Base-by-base conservation (phyloP, 1,284 basidiomycete species). In the Papiliotrema nemorosa region DNA sequence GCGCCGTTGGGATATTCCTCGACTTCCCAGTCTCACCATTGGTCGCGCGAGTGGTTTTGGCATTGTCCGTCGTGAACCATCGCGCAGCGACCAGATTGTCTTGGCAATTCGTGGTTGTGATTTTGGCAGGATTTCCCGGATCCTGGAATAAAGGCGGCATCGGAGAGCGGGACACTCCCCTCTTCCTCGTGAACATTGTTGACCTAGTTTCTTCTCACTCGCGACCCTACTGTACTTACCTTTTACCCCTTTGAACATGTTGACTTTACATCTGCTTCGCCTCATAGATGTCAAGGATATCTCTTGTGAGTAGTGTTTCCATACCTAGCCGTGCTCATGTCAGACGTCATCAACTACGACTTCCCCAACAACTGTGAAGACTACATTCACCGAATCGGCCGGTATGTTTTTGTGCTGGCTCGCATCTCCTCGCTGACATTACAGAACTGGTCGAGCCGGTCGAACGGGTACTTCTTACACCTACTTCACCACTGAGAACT, bases 401-500 rank as follows among this genome's bases (percentile, higher is more conserved):
- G 79, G 70, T 33, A 22, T 24, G 29, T 33, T 33, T 3, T 13
- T 42, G 13, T 22, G 5, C 21, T 10, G 18, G 21, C 13, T 6
- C 20, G 40, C 10, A 14, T 6, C 20, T 26, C 12, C 18, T 5
- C 10, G 27, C 27, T 45, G 29, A 45, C 31, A 42, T 24, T 33
- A 9, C 31, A 45, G 48, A 43, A 81, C 80, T 33, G 80, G 80
- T 60, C 79, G 80, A 71, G 80, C 79, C 27, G 80, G 80, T 47
- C 63, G 67, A 45, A 79, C 67, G 52, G 90, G 91, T 62, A 88
- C 85, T 31, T 90, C 92, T 4, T 96, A 89, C 78, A 97, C 92
- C 12, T 97, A 94, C 81, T 94, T 98, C 78, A 93, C 89, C 49
- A 87, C 87, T 46, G 90, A 96, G 68, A 97, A 94, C 76, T 86